Base-by-base conservation (phyloP, 2,329 filamentous ascomycete species). In the Verticillium zaregamsianum region DNA sequence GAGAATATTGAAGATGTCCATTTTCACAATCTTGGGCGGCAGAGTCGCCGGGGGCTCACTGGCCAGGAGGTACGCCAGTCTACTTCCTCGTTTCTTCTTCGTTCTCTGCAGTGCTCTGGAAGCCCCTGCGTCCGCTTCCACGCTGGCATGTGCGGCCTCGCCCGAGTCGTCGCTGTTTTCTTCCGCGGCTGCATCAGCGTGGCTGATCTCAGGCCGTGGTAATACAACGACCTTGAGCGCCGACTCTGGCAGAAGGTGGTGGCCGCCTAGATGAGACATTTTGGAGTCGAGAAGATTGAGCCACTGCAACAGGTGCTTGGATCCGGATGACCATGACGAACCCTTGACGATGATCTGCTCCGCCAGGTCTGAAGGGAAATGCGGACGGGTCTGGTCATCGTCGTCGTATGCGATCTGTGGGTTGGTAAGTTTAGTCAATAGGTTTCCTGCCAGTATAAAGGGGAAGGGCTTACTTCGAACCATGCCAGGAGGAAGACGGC, bases 221-320 rank as follows among this genome's bases (percentile, higher is more conserved):
- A 37, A n/a, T 14, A 32, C 6, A 3, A 35, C 31, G 32, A 37
- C 55, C 17, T 33, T 33, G 55, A 57, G 55, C 14, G 55, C 55
- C 2, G 55, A n/a, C 23, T 57, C 55, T n/a, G 55, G 20, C 17
- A 57, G 20, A 31, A 57, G 55, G 32, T 37, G 28, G 12, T 32
- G 55, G n/a, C 55, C 55, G 2, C 55, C 55, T 4, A 57, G 55
- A 37, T 57, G 55, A 33, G 31, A 37, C n/a, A 57, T 37, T 17
- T 57, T 57, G 32, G 55, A 33, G n/a, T 57, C 55, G n/a, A 57
- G 55, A n/a, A 57, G 55, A 33, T 57, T 57, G 25, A 57, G 55
- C 55, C 55, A 57, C 20, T 37, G 55, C 17, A 57, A 31, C 8
- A 57, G 33, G 20, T 57, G 55, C 31, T 20, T 57, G 15, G 55